Evolutionary conservation across 2,329 filamentous ascomycete species (phyloP).

Genomic region (Alternaria incomplexa): DNA sequence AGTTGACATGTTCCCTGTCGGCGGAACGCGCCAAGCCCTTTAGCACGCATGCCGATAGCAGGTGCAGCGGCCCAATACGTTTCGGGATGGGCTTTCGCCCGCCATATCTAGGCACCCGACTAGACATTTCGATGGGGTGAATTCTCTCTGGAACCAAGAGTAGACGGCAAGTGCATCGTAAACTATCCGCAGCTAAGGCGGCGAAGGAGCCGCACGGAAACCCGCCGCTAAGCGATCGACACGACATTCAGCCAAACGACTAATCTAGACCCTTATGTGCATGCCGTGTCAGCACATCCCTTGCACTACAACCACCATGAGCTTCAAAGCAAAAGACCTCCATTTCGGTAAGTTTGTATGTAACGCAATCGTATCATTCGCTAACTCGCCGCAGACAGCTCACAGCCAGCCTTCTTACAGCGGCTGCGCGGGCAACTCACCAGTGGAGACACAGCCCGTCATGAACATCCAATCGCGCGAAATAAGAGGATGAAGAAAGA

Average conservation of each 20-base stretch:
- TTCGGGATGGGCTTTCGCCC: not conserved
- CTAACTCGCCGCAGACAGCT: slow-evolving; percentile 54
- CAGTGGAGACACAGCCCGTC: slow-evolving; percentile 55
- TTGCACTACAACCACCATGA: slow-evolving; percentile 48
- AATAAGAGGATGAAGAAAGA: slow-evolving; percentile 57
- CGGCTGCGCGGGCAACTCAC: slow-evolving; percentile 60
- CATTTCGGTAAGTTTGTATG: slow-evolving; percentile 59
- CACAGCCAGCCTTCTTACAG: slow-evolving; percentile 55
- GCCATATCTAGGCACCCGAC: not conserved
- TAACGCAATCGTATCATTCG: slow-evolving; percentile 40
- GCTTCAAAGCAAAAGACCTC: slow-evolving; percentile 72
- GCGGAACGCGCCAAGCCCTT: slow-evolving; percentile 16
- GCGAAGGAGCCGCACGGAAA: slow-evolving; percentile 15
- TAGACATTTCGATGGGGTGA: not conserved
- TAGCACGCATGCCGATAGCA: slow-evolving; percentile 16
- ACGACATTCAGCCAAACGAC: slow-evolving; percentile 10
- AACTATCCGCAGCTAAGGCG: not conserved
- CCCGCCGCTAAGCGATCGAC: slow-evolving; percentile 17
- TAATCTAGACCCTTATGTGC: slow-evolving; percentile 6
- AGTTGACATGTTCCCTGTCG: slow-evolving; percentile 19
- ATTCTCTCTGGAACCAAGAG: not conserved
- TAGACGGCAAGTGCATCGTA: not conserved
- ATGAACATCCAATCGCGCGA: slow-evolving; percentile 53
- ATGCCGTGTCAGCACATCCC: not conserved
- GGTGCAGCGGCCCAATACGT: slow-evolving; percentile 12